Conservation (phyloP, 345 rosid species). For the Raphanus sativus region DNA sequence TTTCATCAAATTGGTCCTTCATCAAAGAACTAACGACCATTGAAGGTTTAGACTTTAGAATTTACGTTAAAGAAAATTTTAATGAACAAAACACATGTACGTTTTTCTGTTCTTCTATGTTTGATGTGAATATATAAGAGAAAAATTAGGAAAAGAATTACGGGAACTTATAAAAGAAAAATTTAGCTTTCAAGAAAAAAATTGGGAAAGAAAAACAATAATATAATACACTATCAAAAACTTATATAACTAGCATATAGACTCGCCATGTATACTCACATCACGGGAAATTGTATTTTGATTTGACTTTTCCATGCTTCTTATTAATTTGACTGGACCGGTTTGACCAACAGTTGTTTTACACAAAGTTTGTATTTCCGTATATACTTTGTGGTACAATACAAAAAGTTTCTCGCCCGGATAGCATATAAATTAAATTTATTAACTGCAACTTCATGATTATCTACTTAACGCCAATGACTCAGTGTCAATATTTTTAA, state of each 20-base stretch:
- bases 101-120: neutral
- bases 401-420: neutral
- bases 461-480: neutral
- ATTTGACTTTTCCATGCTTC: slow-evolving; percentile 37
- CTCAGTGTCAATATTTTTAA: neutral
- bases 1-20: neutral
- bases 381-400: neutral
- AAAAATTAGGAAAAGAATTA: neutral
- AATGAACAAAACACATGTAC: neutral
- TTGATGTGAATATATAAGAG: neutral
- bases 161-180: neutral
- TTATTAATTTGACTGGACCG: slow-evolving; percentile 30
- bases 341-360: slow-evolving; percentile 35
- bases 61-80: neutral
- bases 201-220: too few species aligned
- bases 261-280: slow-evolving; percentile 32
- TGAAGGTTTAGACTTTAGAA: neutral
- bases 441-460: neutral
- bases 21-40: neutral
- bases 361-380: neutral
- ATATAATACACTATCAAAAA: too few species aligned
- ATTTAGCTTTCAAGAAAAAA: neutral
- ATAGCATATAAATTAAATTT: neutral
- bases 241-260: slow-evolving; percentile 13
- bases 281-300: slow-evolving; percentile 36